These are phyloP conservation scores for Cercospora brassicicola DNA, from an alignment of 2,329 filamentous ascomycete genomes.

Conservation along the genomic window DNA sequence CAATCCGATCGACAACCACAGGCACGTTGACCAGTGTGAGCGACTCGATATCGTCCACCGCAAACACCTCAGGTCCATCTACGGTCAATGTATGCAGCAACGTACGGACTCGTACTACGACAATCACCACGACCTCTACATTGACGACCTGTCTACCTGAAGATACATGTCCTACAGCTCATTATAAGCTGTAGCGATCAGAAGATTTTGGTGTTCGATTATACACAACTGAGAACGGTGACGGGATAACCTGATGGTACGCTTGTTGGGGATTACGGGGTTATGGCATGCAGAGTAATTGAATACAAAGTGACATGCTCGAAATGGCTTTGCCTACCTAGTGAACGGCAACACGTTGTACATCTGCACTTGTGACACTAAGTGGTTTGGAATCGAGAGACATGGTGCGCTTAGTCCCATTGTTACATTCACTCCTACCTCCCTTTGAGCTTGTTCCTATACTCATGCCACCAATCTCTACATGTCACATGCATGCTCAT, in stretches of 20 bases:
- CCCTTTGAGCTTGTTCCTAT: slow-evolving; percentile 64
- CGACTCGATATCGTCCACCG: background rate
- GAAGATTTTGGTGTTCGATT: background rate
- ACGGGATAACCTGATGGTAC: background rate
- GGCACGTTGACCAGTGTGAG: background rate
- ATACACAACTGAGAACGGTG: background rate
- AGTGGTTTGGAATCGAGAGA: too few relatives aligned
- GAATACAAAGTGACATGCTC: background rate
- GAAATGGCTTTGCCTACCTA: too few relatives aligned
- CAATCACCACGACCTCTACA: background rate
- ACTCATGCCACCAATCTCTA: slow-evolving; percentile 79
- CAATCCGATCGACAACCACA: background rate
- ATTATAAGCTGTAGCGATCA: background rate
- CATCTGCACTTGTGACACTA: too few relatives aligned
- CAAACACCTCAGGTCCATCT: background rate
- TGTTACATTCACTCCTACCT: background rate
- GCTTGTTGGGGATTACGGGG: background rate
- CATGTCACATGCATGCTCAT: slow-evolving; percentile 59
- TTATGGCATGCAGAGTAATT: background rate
- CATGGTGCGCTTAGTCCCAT: background rate
- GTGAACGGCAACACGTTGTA: too few relatives aligned
- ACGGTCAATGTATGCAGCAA: background rate
- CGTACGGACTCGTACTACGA: background rate
- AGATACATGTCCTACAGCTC: background rate
- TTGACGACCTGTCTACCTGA: slow-evolving; percentile 1